A percentile compares a stretch with the other conserved stretches of the same genome.
These are phyloP conservation scores for Hypoxylon fuscum DNA, from an alignment of 495 filamentous ascomycete species.

Conservation along the genomic window DNA sequence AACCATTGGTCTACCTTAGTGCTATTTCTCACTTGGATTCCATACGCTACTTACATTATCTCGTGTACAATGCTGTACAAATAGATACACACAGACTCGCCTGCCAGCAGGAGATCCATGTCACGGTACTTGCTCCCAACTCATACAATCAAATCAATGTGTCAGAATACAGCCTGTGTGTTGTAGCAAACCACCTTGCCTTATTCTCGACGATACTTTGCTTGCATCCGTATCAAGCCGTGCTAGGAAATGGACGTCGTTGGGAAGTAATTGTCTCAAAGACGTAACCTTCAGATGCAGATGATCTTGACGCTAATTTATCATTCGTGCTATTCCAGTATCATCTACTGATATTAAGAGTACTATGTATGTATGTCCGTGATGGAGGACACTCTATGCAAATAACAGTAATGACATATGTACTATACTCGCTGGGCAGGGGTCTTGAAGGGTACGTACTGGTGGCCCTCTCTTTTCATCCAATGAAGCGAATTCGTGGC, in stretches of 20 bases:
- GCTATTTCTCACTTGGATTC: constrained; percentile 16
- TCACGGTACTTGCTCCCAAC: neutral
- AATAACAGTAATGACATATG: constrained; percentile 26
- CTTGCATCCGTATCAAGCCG: constrained; percentile 10
- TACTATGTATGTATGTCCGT: neutral
- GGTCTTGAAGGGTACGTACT: constrained; percentile 13
- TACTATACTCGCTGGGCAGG: constrained; percentile 21
- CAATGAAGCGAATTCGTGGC: constrained; percentile 21
- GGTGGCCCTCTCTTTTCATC: constrained; percentile 3
- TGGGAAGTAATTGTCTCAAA: constrained; percentile 34
- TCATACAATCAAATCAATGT: neutral
- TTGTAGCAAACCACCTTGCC: constrained; percentile 17
- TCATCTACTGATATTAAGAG: neutral
- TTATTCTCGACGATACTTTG: neutral
- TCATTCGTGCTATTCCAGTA: constrained; percentile 22
- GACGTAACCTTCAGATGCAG: constrained; percentile 34
- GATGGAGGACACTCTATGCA: constrained; percentile 5
- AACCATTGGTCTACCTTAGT: constrained; percentile 3
- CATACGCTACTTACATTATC: neutral
- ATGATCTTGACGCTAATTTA: constrained; percentile 22
- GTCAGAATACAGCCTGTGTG: neutral
- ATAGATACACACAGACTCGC: neutral
- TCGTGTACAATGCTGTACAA: constrained; percentile 17
- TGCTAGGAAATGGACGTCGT: constrained; percentile 15
- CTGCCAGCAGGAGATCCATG: neutral